Evolutionary conservation across 208 protist species (phyloP), one percentile per base, ranked within the genome.

Genomic region (Trypanosoma lewisi): DNA sequence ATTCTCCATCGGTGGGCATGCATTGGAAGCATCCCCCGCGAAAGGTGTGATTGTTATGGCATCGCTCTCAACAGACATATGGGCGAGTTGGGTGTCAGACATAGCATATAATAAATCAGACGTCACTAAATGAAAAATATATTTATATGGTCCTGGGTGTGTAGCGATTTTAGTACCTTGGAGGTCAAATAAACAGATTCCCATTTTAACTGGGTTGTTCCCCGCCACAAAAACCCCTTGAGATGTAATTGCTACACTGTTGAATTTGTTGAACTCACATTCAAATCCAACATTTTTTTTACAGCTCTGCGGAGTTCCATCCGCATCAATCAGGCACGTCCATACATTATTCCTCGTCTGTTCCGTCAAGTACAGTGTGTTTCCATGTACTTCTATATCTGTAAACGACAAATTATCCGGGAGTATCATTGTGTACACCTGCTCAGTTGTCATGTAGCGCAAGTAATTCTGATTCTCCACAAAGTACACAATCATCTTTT

Each of bases 311-410:
- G 58, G 67, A 7, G 19, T n/a, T 16, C 60, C 60, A 12, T 47
- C 44, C 41, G 17, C 51, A 36, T 14, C 33, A 33, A 76, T 65
- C 28, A n/a, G 19, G 54, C 77, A 83, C 12, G 8, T 25, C 55
- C 63, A 76, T 2, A 83, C 57, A 27, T 23, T 17, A 19, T 63
- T 48, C 25, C 42, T 27, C 27, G 41, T 51, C n/a, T 56, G 30
- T 19, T 60, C 71, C 28, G 74, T 53, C 21, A 73, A 30, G 55
- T 83, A 83, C n/a, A 83, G 39, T 12, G 1, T 52, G 41, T 44
- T 49, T 23, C 60, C 21, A 60, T 73, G 68, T 8, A 79, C n/a
- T 44, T 51, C 31, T 27, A 83, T 51, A 53, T 66, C 77, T 23
- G 50, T 73, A 17, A 78, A 62, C 27, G 41, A 62, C 34, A 44